Conservation (phyloP, 192 early-diverging fungal species). For the Gonapodya sp. region DNA sequence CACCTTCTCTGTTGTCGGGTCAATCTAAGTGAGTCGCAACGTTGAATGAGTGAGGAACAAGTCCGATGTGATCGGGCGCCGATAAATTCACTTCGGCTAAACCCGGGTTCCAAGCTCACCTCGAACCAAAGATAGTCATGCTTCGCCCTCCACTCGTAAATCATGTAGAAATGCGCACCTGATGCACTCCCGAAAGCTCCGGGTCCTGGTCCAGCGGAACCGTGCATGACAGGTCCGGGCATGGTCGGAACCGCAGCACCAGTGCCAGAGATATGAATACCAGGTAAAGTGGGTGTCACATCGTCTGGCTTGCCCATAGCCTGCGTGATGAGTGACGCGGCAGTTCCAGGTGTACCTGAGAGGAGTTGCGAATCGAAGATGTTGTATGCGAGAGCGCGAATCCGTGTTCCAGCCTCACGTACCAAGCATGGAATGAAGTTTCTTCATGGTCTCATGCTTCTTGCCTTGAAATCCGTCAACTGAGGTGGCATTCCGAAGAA, state of each 20-base stretch:
- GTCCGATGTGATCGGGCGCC: too few relatives aligned
- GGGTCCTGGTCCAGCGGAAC: background rate
- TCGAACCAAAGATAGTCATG: background rate
- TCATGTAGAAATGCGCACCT: background rate
- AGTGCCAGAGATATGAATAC: background rate
- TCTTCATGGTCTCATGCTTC: background rate
- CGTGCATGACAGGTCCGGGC: background rate
- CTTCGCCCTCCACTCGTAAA: background rate
- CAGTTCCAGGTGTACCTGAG: background rate
- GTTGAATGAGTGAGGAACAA: too few relatives aligned
- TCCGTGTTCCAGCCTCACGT: background rate
- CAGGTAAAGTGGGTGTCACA: background rate
- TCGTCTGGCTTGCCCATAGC: constrained; percentile 2
- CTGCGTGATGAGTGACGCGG: background rate
- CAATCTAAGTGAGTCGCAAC: background rate
- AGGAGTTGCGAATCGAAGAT: too few relatives aligned
- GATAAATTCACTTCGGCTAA: too few relatives aligned
- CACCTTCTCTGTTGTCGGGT: background rate
- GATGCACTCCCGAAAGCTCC: background rate
- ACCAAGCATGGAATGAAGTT: background rate
- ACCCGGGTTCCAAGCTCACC: background rate
- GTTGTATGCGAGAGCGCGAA: too few relatives aligned
- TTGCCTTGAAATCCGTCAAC: background rate
- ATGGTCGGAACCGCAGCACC: background rate
- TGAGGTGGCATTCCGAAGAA: too few relatives aligned